Base-by-base conservation (phyloP, 164 flowering plant species). In the Berberis thunbergii region DNA sequence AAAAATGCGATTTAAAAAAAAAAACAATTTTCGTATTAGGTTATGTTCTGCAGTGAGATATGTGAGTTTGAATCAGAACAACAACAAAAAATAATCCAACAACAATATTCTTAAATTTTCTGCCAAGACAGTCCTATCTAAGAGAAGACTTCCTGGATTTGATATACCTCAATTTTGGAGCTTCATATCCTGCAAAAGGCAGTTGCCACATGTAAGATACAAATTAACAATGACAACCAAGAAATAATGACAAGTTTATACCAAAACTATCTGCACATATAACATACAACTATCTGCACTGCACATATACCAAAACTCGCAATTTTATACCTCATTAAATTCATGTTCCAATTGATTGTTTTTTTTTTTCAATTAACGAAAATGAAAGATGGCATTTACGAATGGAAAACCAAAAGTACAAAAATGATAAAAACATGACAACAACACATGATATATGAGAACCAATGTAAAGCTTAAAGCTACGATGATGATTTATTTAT, bases 111-210 rank as follows among this genome's bases (percentile, higher is more conserved):
- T 48, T 48, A 44, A 40, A 57, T 3, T 6, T 57, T 3, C 49
- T 11, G 26, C 26, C 26, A 26, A 26, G 12, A 2, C 49, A 43
- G 26, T 64, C 53, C 41, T 1, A 43, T 43, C 2, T 13, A 44
- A 12, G 49, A 45, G 8, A 38, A 57, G 40, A 11, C 10, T 11
- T 5, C 3, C 39, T 7, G 55, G 41, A 58, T 4, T 58, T 45
- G 41, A 9, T 13, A 40, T 61, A 82, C 86, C 86, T 82, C 74
- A 83, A 62, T 38, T 78, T 83, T 59, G 84, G 86, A 39, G 82
- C 78, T 70, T 83, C 84, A 70, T 65, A 80, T 8, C 86, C 84
- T 83, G 79, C 71, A 67, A 76, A 64, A 64, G 67, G 44, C 26
- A 42, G 6, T 3, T 52, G 13, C 10, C n/a, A 11, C 11, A 26